Conservation (phyloP, 2,329 filamentous ascomycete genomes). For the Parascedosporium putredinis region DNA sequence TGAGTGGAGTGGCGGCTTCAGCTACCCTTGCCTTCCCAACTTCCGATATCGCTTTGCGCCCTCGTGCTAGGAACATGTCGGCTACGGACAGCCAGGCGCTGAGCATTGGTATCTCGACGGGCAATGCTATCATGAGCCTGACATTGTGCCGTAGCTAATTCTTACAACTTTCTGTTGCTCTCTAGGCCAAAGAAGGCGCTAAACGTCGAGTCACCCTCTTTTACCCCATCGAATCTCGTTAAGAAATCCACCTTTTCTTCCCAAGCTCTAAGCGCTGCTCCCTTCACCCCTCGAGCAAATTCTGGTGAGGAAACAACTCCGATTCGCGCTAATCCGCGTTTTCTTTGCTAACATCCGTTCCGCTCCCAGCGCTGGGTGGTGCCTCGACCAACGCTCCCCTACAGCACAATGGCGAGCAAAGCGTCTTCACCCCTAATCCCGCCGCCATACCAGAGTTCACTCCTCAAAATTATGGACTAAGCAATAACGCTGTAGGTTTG, state of each 20-base stretch:
- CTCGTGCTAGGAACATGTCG: background rate
- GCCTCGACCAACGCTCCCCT: background rate
- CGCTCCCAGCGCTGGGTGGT: background rate
- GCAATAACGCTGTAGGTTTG: constrained; percentile 30
- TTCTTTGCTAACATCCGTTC: no score
- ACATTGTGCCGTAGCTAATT: background rate
- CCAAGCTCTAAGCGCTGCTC: constrained; percentile 78
- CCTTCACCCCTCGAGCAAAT: constrained; percentile 64
- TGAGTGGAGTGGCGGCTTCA: no score
- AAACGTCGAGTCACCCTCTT: constrained; percentile 93
- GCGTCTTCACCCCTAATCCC: constrained; percentile 36
- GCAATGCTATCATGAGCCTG: background rate
- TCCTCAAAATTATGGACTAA: constrained; percentile 43
- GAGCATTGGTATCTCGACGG: no score
- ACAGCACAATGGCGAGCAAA: constrained; percentile 7
- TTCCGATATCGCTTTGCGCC: background rate
- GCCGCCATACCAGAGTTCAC: constrained; percentile 50
- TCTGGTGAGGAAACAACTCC: constrained; percentile 22
- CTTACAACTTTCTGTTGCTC: constrained; percentile 1
- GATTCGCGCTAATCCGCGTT: background rate
- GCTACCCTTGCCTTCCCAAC: background rate
- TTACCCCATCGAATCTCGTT: constrained; percentile 57
- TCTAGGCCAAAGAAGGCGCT: constrained; percentile 59
- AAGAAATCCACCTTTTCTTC: constrained; percentile 77
- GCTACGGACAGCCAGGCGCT: no score